phyloP scores from a whole-genome alignment of 2,329 filamentous ascomycete species.

The Pseudogymnoascus sp. region DNA sequence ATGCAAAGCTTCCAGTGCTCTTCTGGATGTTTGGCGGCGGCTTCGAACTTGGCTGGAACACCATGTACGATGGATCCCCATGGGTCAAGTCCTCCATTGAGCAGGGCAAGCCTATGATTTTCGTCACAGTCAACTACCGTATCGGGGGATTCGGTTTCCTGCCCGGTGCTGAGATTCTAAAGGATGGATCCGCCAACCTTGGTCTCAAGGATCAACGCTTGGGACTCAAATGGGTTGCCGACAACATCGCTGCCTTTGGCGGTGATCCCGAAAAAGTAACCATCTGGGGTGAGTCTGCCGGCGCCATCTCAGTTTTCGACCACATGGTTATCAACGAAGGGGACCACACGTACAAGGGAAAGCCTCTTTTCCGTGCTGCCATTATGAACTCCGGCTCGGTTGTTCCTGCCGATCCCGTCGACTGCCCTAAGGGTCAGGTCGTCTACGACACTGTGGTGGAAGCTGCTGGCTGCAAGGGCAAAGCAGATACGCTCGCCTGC shows the following conservation, averaged over 20 bases:
- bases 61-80: slow-evolving; percentile 44
- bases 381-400: slow-evolving; percentile 71
- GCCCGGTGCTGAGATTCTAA: slow-evolving; percentile 57
- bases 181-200: slow-evolving; percentile 60
- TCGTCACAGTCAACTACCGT: slow-evolving; percentile 72
- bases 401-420: slow-evolving; percentile 53
- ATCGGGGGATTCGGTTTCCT: slow-evolving; percentile 68
- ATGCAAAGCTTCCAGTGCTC: slow-evolving; percentile 54
- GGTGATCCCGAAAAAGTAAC: slow-evolving; percentile 73
- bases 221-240: slow-evolving; percentile 66
- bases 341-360: slow-evolving; percentile 64
- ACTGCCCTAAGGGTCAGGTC: slow-evolving; percentile 55
- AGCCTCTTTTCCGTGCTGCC: slow-evolving; percentile 63
- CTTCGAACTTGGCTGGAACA: slow-evolving; percentile 46
- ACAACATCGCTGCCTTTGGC: slow-evolving; percentile 70
- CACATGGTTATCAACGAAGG: slow-evolving; percentile 70
- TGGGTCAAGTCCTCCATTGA: slow-evolving; percentile 38
- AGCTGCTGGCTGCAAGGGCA: slow-evolving; percentile 51
- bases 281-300: slow-evolving; percentile 64
- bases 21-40: slow-evolving; percentile 67
- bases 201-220: slow-evolving; percentile 66
- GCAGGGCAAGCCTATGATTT: slow-evolving; percentile 57
- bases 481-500: slow-evolving; percentile 53
- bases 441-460: slow-evolving; percentile 55
- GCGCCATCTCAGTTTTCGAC: slow-evolving; percentile 64